Conservation (phyloP, 768 basidiomycete species). For the Trichaptum fuscoviolaceum region DNA sequence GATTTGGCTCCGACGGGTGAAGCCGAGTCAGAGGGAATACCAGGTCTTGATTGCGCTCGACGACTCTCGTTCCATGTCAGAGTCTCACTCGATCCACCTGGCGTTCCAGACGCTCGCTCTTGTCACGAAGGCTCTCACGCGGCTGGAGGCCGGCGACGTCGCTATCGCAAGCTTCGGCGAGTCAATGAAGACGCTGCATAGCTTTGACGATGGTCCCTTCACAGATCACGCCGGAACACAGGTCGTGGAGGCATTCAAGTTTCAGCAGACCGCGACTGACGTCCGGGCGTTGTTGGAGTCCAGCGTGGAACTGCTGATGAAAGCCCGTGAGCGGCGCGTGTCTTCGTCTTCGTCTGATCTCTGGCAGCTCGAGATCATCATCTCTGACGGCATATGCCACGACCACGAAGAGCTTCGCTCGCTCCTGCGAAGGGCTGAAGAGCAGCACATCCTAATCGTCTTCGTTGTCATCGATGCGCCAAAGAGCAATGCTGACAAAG, state of each 20-base stretch:
- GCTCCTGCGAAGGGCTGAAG: conserved; percentile 77
- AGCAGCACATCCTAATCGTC: conserved; percentile 90
- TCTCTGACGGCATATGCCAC: conserved; percentile 98
- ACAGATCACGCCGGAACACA: conserved; percentile 75
- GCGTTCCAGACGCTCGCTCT: conserved; percentile 92
- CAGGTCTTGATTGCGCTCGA: conserved; percentile 93
- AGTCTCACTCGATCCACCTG: conserved; percentile 86
- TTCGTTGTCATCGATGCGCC: conserved; percentile 95
- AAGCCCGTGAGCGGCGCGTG: conserved; percentile 65
- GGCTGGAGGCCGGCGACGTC: conserved; percentile 94
- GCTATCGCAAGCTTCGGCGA: conserved; percentile 89
- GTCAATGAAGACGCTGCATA: conserved; percentile 80
- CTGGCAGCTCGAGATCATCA: conserved; percentile 98
- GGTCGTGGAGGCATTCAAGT: conserved; percentile 80
- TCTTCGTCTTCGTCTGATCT: conserved; percentile 72
- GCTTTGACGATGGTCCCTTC: conserved; percentile 77
- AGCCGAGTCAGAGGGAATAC: conserved; percentile 91
- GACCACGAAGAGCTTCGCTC: conserved; percentile 84
- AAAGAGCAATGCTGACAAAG: conserved; percentile 35
- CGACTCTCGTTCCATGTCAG: conserved; percentile 96
- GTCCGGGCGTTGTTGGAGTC: conserved; percentile 77
- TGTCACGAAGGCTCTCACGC: conserved; percentile 83
- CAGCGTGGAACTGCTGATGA: conserved; percentile 67
- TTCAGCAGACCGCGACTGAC: conserved; percentile 86
- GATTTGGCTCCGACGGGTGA: conserved; percentile 94